Conservation (phyloP, 139 green algal genomes). For the Haematococcus sp. region DNA sequence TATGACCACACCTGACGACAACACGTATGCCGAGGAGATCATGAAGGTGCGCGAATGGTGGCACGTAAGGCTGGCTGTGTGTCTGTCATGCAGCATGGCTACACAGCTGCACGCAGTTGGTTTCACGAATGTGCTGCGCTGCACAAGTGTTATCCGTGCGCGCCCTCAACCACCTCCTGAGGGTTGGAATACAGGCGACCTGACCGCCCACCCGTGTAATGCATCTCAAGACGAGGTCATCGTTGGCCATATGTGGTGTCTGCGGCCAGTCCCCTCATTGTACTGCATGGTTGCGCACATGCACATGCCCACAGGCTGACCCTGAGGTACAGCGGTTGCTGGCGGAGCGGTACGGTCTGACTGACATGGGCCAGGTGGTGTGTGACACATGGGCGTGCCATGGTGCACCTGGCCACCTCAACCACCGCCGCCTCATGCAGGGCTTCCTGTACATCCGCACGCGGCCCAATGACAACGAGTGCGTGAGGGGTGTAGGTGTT, state of each 20-base stretch:
- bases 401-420: conserved; percentile 24
- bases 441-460: conserved; percentile 48
- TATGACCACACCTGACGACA: conserved; percentile 55
- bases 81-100: neutral
- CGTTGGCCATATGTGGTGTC: too few relatives aligned
- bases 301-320: neutral
- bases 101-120: too few relatives aligned
- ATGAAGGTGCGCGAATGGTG: conserved; percentile 22
- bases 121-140: too few relatives aligned
- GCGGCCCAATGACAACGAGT: conserved; percentile 54
- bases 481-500: too few relatives aligned
- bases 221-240: too few relatives aligned
- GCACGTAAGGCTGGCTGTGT: neutral
- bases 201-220: too few relatives aligned
- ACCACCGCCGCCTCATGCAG: conserved; percentile 45
- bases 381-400: conserved; percentile 59
- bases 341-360: conserved; percentile 43
- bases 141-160: too few relatives aligned
- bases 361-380: conserved; percentile 34
- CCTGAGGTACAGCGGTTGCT: conserved; percentile 28
- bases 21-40: conserved; percentile 49
- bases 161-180: too few relatives aligned
- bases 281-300: too few relatives aligned
- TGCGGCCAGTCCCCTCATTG: too few relatives aligned
- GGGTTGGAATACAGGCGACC: too few relatives aligned